A percentile compares a stretch with the other conserved stretches of the same genome.
Conservation (phyloP, 306 rosid genomes). For the Elaeagnus macrophylla region DNA sequence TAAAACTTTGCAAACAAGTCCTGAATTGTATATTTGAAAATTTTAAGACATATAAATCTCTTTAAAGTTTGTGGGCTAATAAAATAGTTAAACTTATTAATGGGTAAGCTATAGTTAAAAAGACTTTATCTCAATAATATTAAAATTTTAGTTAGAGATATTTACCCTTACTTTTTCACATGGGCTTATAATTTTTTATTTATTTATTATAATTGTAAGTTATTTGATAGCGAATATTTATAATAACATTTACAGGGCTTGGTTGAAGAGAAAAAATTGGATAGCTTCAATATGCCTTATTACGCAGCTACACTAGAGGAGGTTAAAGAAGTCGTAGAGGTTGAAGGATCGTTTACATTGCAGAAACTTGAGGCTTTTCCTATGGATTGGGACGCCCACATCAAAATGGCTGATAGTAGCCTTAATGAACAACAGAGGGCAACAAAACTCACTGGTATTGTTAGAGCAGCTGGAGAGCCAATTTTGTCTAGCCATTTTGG, state of each 20-base stretch:
- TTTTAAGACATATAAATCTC: no score
- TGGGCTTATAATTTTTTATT: no score
- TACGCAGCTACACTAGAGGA: constrained; percentile 27
- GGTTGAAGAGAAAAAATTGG: constrained; percentile 25
- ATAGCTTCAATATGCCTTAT: constrained; percentile 20
- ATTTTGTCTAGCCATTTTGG: constrained; percentile 27
- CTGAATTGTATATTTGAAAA: no score
- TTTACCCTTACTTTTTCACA: no score
- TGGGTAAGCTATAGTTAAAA: no score
- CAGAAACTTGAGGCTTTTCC: constrained; percentile 10
- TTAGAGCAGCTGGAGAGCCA: constrained; percentile 28
- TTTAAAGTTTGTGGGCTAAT: no score
- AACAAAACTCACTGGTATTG: constrained; percentile 9
- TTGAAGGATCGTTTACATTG: constrained; percentile 24
- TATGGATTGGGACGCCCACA: constrained; percentile 24
- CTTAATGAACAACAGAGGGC: constrained; percentile 14
- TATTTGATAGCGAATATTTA: no score
- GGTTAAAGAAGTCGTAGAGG: constrained; percentile 19
- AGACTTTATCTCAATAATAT: no score
- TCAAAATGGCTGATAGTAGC: constrained; percentile 11
- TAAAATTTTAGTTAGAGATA: no score
- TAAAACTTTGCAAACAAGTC: no score
- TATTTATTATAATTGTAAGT: no score
- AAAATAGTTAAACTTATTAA: no score
- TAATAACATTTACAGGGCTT: constrained; percentile 13